These are phyloP conservation scores for Zelopaecilomyces penicillatus DNA, from an alignment of 2,329 filamentous ascomycete genomes.

Conservation along the genomic window DNA sequence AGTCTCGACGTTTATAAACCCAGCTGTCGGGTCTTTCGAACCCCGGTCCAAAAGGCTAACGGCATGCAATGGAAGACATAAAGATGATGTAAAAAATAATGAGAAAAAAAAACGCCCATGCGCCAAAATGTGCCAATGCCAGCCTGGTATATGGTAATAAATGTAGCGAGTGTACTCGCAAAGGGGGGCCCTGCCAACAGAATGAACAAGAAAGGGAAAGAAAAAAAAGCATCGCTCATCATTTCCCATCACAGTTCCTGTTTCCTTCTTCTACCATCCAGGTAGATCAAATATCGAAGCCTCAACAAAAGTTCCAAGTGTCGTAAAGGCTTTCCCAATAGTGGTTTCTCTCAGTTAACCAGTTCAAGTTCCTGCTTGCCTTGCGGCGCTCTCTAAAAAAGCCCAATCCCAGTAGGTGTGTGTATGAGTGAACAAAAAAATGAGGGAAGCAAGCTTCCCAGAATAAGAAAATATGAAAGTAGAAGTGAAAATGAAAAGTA, in stretches of 20 bases:
- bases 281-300: not conserved
- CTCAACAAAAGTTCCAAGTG: slow-evolving; percentile 7
- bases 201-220: not conserved
- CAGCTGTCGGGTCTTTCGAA: not conserved
- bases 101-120: slow-evolving; percentile 3
- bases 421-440: slow-evolving; percentile 14
- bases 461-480: slow-evolving; percentile 5
- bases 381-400: slow-evolving; percentile 32
- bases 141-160: slow-evolving; percentile 12
- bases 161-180: slow-evolving; percentile 5
- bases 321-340: slow-evolving; percentile 21
- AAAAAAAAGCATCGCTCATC: slow-evolving; percentile 5
- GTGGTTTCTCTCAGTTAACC: slow-evolving; percentile 15
- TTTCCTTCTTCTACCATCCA: slow-evolving; percentile 4
- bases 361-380: slow-evolving; percentile 18
- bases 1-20: not conserved
- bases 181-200: not conserved
- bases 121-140: slow-evolving; percentile 9
- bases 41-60: not conserved
- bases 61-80: no score
- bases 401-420: slow-evolving; percentile 26
- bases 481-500: slow-evolving; percentile 3
- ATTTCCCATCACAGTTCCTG: not conserved
- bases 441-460: slow-evolving; percentile 4
- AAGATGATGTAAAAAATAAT: no score